A percentile compares a stretch with the other conserved stretches of the same genome.
Conservation (phyloP, 2,329 filamentous ascomycete species). For the Cladosporium cucumerinum region DNA sequence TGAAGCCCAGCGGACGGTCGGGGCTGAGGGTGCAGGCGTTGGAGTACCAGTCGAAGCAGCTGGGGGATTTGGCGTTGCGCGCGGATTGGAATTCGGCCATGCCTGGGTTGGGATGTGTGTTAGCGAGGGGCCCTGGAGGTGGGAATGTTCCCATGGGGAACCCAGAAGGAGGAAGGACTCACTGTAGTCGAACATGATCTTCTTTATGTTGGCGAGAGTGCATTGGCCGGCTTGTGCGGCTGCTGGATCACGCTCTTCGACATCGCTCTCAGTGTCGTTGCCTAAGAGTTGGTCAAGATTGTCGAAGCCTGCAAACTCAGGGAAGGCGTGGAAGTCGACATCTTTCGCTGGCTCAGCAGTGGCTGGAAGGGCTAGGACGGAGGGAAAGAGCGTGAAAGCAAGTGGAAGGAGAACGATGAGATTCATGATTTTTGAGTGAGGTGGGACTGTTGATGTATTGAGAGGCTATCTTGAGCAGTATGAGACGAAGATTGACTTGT, state of each 20-base stretch:
- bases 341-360: background rate
- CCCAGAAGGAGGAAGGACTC: background rate
- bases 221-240: background rate
- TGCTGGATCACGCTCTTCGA: background rate
- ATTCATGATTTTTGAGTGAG: background rate
- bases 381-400: background rate
- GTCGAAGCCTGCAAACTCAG: background rate
- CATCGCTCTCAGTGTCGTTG: background rate
- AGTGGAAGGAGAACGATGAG: background rate
- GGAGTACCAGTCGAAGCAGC: conserved; percentile 11
- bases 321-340: conserved; percentile 1
- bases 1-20: background rate
- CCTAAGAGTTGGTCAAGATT: background rate
- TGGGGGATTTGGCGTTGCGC: conserved; percentile 3
- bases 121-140: background rate
- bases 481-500: background rate
- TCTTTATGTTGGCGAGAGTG: background rate
- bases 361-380: background rate
- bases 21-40: background rate
- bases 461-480: background rate
- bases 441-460: too few relatives aligned
- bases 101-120: background rate
- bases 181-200: conserved; percentile 9
- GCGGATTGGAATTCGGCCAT: conserved; percentile 1
- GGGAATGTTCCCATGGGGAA: background rate